A percentile compares a stretch with the other conserved stretches of the same genome.
Conservation (phyloP, 106 monocot species). For the Dioscorea dumetorum region DNA sequence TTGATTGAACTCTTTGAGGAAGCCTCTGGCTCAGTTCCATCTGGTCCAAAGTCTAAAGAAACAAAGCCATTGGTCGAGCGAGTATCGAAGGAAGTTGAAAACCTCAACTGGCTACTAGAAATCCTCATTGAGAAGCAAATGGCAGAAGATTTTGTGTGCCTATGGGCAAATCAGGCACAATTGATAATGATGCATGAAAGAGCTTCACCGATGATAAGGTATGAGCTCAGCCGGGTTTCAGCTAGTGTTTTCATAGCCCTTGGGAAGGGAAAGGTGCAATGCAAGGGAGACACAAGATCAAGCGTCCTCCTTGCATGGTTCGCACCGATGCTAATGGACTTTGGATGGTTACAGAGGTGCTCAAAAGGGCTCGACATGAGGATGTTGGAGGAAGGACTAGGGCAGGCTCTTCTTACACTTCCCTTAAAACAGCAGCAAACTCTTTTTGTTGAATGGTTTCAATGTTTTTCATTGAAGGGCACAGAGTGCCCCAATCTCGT, state of each 20-base stretch:
- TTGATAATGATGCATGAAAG: constrained; percentile 50
- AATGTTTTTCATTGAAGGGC: constrained; percentile 48
- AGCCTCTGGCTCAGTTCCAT: constrained; percentile 20
- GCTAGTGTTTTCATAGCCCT: constrained; percentile 62
- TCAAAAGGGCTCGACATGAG: constrained; percentile 76
- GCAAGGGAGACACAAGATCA: constrained; percentile 39
- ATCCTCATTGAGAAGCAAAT: constrained; percentile 33
- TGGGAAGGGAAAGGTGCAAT: constrained; percentile 68
- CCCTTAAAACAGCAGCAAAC: constrained; percentile 64
- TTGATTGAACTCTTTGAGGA: constrained; percentile 53
- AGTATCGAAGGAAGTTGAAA: constrained; percentile 63
- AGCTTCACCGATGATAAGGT: constrained; percentile 74
- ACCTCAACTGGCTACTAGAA: constrained; percentile 37
- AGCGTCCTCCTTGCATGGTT: constrained; percentile 53
- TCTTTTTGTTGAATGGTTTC: constrained; percentile 79
- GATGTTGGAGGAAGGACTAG: constrained; percentile 62
- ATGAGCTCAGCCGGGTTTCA: constrained; percentile 79
- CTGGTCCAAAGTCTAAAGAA: background rate
- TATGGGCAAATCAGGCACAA: constrained; percentile 57
- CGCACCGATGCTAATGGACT: constrained; percentile 68
- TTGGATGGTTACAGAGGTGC: constrained; percentile 79
- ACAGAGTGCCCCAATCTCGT: constrained; percentile 75
- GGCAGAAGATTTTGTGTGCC: constrained; percentile 34
- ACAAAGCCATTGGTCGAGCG: constrained; percentile 41
- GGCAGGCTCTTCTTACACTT: constrained; percentile 75